phyloP scores from a whole-genome alignment of 2,329 filamentous ascomycete species.

The Fusarium pseudonygamai region DNA sequence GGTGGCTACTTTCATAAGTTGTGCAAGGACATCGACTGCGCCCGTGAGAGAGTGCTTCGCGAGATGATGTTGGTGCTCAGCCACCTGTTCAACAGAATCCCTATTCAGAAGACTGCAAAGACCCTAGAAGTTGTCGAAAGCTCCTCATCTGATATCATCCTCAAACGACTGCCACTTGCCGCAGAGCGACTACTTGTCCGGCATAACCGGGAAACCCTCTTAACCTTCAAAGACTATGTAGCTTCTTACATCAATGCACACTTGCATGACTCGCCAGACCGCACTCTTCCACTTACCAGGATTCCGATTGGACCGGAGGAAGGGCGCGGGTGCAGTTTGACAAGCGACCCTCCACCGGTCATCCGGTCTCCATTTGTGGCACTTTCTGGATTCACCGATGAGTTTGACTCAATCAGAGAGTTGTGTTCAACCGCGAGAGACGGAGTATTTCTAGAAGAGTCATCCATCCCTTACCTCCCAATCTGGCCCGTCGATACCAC shows the following conservation, averaged over 20 bases:
- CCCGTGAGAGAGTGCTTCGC: constrained; percentile 56
- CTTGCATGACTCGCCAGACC: constrained; percentile 59
- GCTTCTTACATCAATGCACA: constrained; percentile 72
- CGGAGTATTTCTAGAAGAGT: constrained; percentile 79
- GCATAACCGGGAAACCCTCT: constrained; percentile 73
- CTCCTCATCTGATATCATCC: constrained; percentile 70
- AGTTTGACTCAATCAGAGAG: constrained; percentile 72
- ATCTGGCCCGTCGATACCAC: constrained; percentile 65
- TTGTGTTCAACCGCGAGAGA: constrained; percentile 72
- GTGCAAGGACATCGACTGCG: constrained; percentile 64
- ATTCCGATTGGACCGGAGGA: constrained; percentile 51
- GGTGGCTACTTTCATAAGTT: constrained; percentile 72
- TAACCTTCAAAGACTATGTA: constrained; percentile 75
- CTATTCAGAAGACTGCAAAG: constrained; percentile 55
- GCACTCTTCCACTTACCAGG: constrained; percentile 66
- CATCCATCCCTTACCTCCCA: constrained; percentile 74
- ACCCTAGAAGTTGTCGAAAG: constrained; percentile 54
- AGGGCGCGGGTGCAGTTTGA: background rate
- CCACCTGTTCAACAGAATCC: constrained; percentile 74
- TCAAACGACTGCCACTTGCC: constrained; percentile 68
- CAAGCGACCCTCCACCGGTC: constrained; percentile 44
- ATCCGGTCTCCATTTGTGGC: constrained; percentile 76
- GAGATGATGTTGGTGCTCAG: constrained; percentile 72
- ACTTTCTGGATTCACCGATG: constrained; percentile 73
- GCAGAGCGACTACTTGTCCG: constrained; percentile 65